A percentile compares a stretch with the other conserved stretches of the same genome.
Conservation (phyloP, 805 yeast genomes). For the Kodamaea neixiangensis region DNA sequence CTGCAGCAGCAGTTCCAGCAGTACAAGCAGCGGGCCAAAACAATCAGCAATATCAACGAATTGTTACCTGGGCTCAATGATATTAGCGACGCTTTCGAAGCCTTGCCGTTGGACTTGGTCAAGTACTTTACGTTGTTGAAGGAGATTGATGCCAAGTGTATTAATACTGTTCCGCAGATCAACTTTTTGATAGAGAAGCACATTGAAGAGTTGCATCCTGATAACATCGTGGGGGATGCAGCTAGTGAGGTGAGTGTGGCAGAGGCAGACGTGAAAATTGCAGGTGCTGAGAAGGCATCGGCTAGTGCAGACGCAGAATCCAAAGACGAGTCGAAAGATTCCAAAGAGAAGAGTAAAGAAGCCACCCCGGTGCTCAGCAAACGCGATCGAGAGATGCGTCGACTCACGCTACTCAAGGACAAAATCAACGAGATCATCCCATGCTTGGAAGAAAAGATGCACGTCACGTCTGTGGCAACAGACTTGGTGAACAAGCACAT, state of each 20-base stretch:
- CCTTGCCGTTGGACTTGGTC: conserved; percentile 79
- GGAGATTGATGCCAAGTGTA: conserved; percentile 95
- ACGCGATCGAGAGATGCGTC: conserved; percentile 24
- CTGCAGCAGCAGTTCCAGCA: conserved; percentile 32
- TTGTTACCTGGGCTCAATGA: conserved; percentile 84
- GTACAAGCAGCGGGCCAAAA: conserved; percentile 36
- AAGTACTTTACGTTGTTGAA: conserved; percentile 84
- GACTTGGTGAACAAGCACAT: conserved; percentile 72
- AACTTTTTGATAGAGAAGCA: conserved; percentile 54
- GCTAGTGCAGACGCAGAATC: neutral
- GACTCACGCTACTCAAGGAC: conserved; percentile 43
- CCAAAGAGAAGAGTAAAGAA: neutral
- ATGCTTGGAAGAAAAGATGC: conserved; percentile 95
- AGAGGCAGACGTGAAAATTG: conserved; percentile 1
- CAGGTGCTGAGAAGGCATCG: conserved; percentile 10
- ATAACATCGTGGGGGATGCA: neutral
- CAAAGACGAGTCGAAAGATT: neutral
- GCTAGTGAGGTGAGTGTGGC: neutral
- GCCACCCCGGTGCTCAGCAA: neutral
- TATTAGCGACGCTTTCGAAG: conserved; percentile 86
- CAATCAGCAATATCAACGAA: conserved; percentile 36
- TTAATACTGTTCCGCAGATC: conserved; percentile 68
- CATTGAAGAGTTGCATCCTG: conserved; percentile 27
- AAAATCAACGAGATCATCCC: conserved; percentile 75
- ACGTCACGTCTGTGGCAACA: conserved; percentile 88